A percentile compares a stretch with the other conserved stretches of the same genome.
Evolutionary conservation across 331 rosid genomes (phyloP).

Genomic region (Telfairia occidentalis): DNA sequence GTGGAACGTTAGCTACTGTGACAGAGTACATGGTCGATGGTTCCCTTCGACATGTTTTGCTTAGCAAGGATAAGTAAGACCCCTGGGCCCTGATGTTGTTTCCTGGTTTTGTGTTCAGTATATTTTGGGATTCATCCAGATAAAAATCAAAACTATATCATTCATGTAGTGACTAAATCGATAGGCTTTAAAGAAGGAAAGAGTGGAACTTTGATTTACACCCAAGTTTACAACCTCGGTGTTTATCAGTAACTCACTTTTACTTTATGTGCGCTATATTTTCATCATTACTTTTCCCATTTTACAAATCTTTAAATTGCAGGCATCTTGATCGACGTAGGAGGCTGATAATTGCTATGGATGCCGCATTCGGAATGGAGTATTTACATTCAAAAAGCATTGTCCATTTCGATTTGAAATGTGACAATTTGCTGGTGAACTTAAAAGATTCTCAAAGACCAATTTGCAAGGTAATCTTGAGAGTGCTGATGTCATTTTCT

Average conservation of each 20-base stretch:
- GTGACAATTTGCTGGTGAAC: constrained; percentile 95
- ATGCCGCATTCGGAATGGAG: constrained; percentile 99
- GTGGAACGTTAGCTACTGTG: constrained; percentile 78
- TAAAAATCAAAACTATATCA: neutral
- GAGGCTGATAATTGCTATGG: constrained; percentile 93
- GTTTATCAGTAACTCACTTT: neutral
- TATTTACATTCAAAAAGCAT: constrained; percentile 86
- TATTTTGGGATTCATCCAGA: neutral
- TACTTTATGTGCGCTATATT: neutral
- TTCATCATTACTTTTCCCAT: neutral
- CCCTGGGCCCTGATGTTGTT: neutral
- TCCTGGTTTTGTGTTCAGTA: constrained; percentile 9
- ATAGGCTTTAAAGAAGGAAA: neutral
- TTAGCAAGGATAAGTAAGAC: constrained; percentile 80
- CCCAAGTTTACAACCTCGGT: neutral
- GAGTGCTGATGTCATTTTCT: neutral
- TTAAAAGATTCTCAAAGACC: constrained; percentile 82
- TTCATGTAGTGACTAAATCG: neutral
- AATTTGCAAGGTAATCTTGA: constrained; percentile 71
- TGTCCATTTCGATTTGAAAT: constrained; percentile 95
- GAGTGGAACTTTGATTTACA: neutral
- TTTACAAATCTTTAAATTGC: constrained; percentile 21
- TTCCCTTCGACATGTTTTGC: constrained; percentile 77
- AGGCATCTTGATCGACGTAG: constrained; percentile 95
- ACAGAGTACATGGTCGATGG: constrained; percentile 90